Percentiles rank a stretch among this genome's conserved stretches.
Evolutionary conservation across 805 yeast species (phyloP).

Genomic region (Saccharomycopsis sp.): DNA sequence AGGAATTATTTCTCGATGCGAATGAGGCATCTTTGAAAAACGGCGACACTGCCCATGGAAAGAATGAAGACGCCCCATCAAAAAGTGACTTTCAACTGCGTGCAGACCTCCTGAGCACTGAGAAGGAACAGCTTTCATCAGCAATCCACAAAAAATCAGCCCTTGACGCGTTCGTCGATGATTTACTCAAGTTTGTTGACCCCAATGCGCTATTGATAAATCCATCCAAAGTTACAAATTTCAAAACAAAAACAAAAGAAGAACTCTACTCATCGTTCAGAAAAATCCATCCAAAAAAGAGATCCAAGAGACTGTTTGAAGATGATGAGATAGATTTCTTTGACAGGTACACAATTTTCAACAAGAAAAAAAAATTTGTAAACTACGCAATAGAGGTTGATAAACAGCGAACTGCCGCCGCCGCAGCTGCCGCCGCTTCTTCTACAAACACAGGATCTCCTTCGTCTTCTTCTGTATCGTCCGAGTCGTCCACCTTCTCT

Average conservation of each 20-base stretch:
- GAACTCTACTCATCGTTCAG: conserved; percentile 1
- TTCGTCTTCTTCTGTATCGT: too few relatives aligned
- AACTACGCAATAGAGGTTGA: neutral
- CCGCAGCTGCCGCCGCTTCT: neutral
- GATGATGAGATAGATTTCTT: conserved; percentile 7
- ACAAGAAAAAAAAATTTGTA: conserved; percentile 11
- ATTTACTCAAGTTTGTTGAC: neutral
- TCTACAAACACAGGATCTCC: too few relatives aligned
- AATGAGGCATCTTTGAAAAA: neutral
- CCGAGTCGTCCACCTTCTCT: too few relatives aligned
- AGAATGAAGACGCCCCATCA: neutral
- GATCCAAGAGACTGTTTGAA: neutral
- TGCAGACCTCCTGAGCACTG: too few relatives aligned
- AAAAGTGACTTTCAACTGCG: neutral
- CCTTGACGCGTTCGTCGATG: neutral
- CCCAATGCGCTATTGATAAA: neutral
- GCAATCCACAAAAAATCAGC: neutral
- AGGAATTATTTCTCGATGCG: neutral
- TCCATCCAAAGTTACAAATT: neutral
- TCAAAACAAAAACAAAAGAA: neutral
- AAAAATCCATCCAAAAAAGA: neutral
- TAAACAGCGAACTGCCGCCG: neutral
- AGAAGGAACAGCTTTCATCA: neutral
- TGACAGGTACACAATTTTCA: conserved; percentile 5
- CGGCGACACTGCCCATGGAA: neutral